Percentiles rank a stretch among this genome's conserved stretches.
These are phyloP conservation scores for Colletotrichum sansevieriae DNA, from an alignment of 2,329 filamentous ascomycete species.

Conservation along the genomic window DNA sequence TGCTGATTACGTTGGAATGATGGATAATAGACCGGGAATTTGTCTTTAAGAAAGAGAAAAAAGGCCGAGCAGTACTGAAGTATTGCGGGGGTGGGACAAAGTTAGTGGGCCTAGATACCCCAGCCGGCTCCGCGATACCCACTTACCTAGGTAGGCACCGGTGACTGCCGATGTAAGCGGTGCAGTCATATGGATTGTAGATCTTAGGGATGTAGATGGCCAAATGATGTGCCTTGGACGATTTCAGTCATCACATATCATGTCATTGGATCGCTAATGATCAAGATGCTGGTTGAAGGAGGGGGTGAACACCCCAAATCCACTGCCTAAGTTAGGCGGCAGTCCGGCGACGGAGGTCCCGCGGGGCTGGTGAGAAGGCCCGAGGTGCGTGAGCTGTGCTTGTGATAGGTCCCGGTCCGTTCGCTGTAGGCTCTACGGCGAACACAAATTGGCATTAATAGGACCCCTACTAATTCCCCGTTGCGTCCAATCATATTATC, in stretches of 20 bases:
- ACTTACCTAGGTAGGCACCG: neutral
- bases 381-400: constrained; percentile 8
- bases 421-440: neutral
- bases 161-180: too few species aligned
- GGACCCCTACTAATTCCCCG: constrained; percentile 2
- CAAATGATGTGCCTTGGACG: too few species aligned
- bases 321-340: neutral
- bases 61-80: constrained; percentile 36
- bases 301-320: too few species aligned
- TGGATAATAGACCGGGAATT: neutral
- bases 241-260: too few species aligned
- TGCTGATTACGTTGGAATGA: neutral
- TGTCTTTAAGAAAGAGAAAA: constrained; percentile 23
- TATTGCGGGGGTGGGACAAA: constrained; percentile 39
- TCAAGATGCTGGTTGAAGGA: neutral
- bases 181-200: too few species aligned
- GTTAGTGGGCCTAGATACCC: constrained; percentile 1
- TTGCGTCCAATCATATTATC: constrained; percentile 20
- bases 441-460: neutral
- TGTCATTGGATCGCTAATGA: neutral
- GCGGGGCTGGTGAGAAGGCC: constrained; percentile 8
- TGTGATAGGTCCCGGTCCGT: neutral
- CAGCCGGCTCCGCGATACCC: neutral
- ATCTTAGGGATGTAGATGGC: too few species aligned
- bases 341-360: constrained; percentile 23